phyloP scores from a whole-genome alignment of 2,329 filamentous ascomycete genomes.

The Trichoderma aggressivum region DNA sequence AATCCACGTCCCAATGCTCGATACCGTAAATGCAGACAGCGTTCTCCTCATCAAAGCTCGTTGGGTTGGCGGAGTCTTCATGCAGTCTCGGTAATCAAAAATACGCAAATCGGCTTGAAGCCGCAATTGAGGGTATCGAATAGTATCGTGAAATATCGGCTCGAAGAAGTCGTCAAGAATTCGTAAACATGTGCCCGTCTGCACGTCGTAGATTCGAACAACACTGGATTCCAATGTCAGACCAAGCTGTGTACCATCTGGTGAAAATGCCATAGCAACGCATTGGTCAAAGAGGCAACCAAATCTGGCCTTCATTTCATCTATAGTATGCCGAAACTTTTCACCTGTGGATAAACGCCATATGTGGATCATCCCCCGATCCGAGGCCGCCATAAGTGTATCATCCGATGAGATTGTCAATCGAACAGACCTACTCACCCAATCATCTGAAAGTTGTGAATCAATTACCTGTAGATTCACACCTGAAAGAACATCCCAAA shows the following conservation, averaged over 20 bases:
- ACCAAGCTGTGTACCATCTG: background rate
- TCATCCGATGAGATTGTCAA: background rate
- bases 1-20: background rate
- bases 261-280: background rate
- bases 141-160: too few species aligned
- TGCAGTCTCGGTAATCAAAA: background rate
- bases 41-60: background rate
- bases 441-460: fast-evolving
- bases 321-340: too few species aligned
- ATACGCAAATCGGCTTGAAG: background rate
- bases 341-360: background rate
- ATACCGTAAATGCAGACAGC: background rate
- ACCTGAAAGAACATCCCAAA: background rate
- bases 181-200: background rate
- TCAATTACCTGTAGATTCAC: background rate
- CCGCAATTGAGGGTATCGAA: too few species aligned
- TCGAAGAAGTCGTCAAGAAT: background rate
- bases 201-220: background rate
- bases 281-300: too few species aligned
- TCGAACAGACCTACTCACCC: too few species aligned
- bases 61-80: fast-evolving
- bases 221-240: background rate
- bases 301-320: too few species aligned
- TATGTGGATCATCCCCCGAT: too few species aligned
- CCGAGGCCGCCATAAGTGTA: too few species aligned